Evolutionary conservation across 257 asterid genomes (phyloP), one percentile per base, ranked within the genome.

Genomic region (Marsdenia floribunda): DNA sequence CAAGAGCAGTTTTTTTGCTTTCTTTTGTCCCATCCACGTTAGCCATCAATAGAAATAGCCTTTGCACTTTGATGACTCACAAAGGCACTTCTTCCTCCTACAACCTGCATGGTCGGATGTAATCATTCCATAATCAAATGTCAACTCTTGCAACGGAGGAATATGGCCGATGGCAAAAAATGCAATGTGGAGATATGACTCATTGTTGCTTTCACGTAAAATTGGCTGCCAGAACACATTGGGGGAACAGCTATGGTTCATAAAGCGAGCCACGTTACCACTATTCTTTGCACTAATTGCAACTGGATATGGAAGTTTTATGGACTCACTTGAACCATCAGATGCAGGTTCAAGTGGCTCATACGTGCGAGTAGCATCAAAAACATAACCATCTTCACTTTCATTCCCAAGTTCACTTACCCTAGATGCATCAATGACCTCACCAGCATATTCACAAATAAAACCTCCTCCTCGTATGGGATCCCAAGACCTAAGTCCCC

Each of bases 401-500:
- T 69, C 92, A 65, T 72, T 85, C 22, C 81, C 86, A 49, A 73
- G 75, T 77, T 83, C 89, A 78, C 75, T 80, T 10, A 75, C 81
- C 66, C 82, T 80, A 70, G 81, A 72, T 33, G 82, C 82, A 69
- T 84, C 85, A 53, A 88, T 72, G 29, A 83, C 87, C 78, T 94
- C 99, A 69, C 99, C 99, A 0, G 95, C 97, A 85, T 92, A 94
- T 86, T 94, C 97, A 68, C 97, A 94, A 49, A 94, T 82, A 80
- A 89, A 94, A 53, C 89, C 83, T 58, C 99, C 99, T 14, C 88
- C 84, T 18, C 97, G 96, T 37, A 94, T 92, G 29, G 97, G 90
- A 76, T 94, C 98, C 97, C 96, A 94, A 3, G 99, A 94, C 81
- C 99, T 88, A 73, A 94, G 97, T 55, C 99, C 99, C 99, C 99